These are phyloP conservation scores for Rhizomucor miehei DNA, from an alignment of 371 early-diverging fungal species.

Conservation along the genomic window DNA sequence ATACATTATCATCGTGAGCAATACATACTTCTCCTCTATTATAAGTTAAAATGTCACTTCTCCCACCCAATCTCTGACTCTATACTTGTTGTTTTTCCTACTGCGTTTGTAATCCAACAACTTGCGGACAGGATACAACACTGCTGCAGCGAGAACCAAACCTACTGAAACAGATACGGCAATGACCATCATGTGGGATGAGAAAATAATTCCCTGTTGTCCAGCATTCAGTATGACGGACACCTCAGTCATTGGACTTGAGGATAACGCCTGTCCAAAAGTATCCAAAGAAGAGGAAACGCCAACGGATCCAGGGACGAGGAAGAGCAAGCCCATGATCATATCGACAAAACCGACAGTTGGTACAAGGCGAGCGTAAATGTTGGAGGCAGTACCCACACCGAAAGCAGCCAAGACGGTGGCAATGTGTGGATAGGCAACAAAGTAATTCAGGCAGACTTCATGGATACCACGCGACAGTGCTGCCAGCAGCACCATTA, in stretches of 20 bases:
- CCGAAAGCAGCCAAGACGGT: conserved; percentile 27
- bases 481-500: conserved; percentile 18
- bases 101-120: conserved; percentile 15
- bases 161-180: conserved; percentile 32
- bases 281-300: conserved; percentile 25
- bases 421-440: conserved; percentile 27
- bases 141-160: conserved; percentile 23
- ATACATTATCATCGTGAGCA: too few relatives aligned
- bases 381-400: conserved; percentile 22
- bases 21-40: too few relatives aligned
- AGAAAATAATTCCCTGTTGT: conserved; percentile 31
- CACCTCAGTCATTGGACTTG: conserved; percentile 21
- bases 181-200: conserved; percentile 39
- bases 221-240: conserved; percentile 31
- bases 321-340: conserved; percentile 29
- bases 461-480: conserved; percentile 23
- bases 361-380: conserved; percentile 22
- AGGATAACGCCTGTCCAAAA: conserved; percentile 17
- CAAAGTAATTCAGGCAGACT: conserved; percentile 17
- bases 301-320: conserved; percentile 35
- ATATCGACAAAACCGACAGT: conserved; percentile 36
- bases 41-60: conserved; percentile 24
- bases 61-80: conserved; percentile 30
- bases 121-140: conserved; percentile 30
- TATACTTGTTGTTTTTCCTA: conserved; percentile 14